Evolutionary conservation across 2,329 filamentous ascomycete genomes (phyloP).

Genomic region (Neopestalotiopsis clavispora): DNA sequence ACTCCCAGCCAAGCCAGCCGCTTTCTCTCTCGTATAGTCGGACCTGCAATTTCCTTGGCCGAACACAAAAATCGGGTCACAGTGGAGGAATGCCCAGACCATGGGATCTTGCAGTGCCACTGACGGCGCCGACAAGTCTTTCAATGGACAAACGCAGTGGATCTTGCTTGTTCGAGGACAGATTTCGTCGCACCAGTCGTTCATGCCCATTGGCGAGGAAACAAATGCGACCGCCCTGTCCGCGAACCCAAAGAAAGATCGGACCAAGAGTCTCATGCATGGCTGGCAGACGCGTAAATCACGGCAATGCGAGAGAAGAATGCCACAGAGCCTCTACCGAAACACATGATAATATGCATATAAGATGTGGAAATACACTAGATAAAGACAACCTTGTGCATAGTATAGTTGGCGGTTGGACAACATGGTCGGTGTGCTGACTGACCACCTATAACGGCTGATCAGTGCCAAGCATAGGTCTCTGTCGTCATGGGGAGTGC

Average conservation of each 20-base stretch:
- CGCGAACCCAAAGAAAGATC: not conserved
- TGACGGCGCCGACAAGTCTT: slow-evolving; percentile 6
- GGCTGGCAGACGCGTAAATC: not conserved
- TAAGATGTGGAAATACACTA: not conserved
- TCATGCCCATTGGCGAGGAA: not conserved
- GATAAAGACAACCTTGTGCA: no score
- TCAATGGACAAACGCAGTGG: not conserved
- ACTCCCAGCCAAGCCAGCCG: not conserved
- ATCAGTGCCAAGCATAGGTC: not conserved
- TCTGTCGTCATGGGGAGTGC: not conserved
- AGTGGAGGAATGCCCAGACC: not conserved
- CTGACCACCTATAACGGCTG: not conserved
- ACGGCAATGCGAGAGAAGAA: not conserved
- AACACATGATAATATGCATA: not conserved
- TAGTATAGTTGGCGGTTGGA: no score
- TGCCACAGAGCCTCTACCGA: not conserved
- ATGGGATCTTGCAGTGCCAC: slow-evolving; percentile 9
- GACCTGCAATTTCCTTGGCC: not conserved
- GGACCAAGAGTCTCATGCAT: not conserved
- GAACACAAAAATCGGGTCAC: slow-evolving; percentile 4
- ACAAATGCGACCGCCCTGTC: not conserved
- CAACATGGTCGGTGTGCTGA: no score
- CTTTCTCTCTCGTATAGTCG: not conserved
- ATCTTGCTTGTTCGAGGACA: not conserved
- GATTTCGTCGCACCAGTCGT: not conserved